Conservation (phyloP, 2,329 filamentous ascomycete genomes). For the Aspergillus candidus region DNA sequence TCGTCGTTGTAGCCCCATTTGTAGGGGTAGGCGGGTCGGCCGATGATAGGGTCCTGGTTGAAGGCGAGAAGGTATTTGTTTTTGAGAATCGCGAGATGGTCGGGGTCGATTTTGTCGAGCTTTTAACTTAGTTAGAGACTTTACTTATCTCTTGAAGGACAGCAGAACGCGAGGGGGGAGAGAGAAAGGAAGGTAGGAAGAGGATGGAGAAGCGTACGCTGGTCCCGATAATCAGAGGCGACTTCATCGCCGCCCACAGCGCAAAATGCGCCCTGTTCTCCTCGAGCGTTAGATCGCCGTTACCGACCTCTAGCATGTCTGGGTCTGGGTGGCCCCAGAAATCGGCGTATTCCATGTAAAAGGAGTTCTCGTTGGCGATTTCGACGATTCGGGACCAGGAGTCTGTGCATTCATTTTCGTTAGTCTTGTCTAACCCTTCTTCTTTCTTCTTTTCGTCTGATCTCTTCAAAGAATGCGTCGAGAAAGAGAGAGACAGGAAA, state of each 20-base stretch:
- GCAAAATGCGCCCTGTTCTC: conserved; percentile 49
- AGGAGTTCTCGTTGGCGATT: conserved; percentile 48
- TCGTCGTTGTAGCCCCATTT: conserved; percentile 33
- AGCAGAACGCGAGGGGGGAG: too few species aligned
- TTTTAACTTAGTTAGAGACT: conserved; percentile 13
- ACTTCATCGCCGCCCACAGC: conserved; percentile 48
- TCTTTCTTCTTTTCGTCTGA: neutral
- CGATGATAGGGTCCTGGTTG: conserved; percentile 44
- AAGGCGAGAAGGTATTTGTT: conserved; percentile 39
- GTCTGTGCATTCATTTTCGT: conserved; percentile 8
- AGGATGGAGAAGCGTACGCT: conserved; percentile 23
- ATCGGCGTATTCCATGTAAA: conserved; percentile 39
- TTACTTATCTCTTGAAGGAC: too few species aligned
- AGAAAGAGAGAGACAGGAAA: neutral
- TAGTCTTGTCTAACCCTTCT: neutral
- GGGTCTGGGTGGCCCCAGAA: conserved; percentile 49
- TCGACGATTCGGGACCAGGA: conserved; percentile 28
- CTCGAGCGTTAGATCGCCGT: conserved; percentile 40
- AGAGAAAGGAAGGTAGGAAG: too few species aligned
- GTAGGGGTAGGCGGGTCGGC: conserved; percentile 40
- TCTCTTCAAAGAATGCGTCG: neutral
- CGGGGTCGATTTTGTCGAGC: conserved; percentile 31
- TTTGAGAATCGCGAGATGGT: conserved; percentile 38
- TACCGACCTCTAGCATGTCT: conserved; percentile 49
- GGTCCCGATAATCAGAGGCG: conserved; percentile 46